Evolutionary conservation across 1,139 yeast species (phyloP), one percentile per base, ranked within the genome.

Genomic region (Barnettozyma hawaiiensis): DNA sequence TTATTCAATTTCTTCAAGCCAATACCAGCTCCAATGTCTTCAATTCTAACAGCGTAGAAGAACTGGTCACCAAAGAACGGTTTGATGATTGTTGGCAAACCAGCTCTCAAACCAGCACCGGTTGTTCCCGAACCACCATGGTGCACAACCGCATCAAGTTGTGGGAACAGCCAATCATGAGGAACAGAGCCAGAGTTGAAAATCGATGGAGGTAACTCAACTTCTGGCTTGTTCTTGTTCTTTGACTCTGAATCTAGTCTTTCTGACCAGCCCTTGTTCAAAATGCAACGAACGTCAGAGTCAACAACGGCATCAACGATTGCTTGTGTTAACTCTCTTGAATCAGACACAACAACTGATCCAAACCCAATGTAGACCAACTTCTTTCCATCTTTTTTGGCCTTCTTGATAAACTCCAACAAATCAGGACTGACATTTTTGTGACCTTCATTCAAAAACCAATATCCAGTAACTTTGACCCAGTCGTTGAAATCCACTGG

Each of bases 41-140:
- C 96, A 7, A 92, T 81, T 47, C 97, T 70, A 22, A 76, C 70
- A 0, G 95, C 96, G 61, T 85, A 90, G 60, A 90, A 90, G 61
- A 85, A 89, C 62, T 90, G 98, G 62, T 90, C 98, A 0, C 97
- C 98, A 63, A 90, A 90, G 58, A 92, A 90, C 2, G 98, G 97
- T 60, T 90, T 90, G 52, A 90, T 80, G 32, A 90, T 75, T 0
- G 96, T 86, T 0, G 97, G 97, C 26, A 85, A 60, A 0, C 97
- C 98, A 9, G 87, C 85, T 48, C 92, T 67, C 44, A 90, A 61
- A 3, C 94, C 75, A 0, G 97, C 96, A 10, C 98, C 98, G 0
- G 97, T 89, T 0, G 97, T 87, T 2, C 98, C 98, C 0, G 96
- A 84, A 0, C 98, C 98, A 31, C 98, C 98, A 62, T 90, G 98